phyloP scores from a whole-genome alignment of 2,329 filamentous ascomycete genomes.

The Claviceps maximensis region DNA sequence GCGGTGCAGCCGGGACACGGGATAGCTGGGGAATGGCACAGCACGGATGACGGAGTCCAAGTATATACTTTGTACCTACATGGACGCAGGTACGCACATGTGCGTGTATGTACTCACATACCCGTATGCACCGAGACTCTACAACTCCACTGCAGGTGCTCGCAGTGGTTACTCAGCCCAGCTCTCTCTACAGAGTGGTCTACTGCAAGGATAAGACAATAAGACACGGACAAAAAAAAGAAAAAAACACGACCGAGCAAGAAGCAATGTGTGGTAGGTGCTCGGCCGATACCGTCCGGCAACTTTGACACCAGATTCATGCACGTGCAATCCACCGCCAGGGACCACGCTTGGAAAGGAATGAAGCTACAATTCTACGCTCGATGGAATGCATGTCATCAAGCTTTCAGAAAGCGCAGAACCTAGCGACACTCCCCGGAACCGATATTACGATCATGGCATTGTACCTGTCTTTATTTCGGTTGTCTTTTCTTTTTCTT shows the following conservation, averaged over 20 bases:
- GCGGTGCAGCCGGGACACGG: neutral
- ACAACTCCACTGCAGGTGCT: too few species aligned
- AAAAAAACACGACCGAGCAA: constrained; percentile 8
- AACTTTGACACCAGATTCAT: neutral
- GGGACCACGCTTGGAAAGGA: neutral
- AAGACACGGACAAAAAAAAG: neutral
- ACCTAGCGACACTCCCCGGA: too few species aligned
- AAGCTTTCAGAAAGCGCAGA: too few species aligned
- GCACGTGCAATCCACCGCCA: neutral
- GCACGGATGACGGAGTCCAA: neutral
- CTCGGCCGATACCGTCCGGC: neutral
- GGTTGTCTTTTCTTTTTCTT: neutral
- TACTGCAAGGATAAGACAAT: neutral
- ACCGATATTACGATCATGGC: too few species aligned
- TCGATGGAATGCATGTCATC: too few species aligned
- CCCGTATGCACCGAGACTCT: too few species aligned
- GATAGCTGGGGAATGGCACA: neutral
- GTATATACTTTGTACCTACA: neutral
- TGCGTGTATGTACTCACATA: too few species aligned
- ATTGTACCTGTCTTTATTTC: too few species aligned
- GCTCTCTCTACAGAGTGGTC: too few species aligned
- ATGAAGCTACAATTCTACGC: too few species aligned
- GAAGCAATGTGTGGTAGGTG: neutral
- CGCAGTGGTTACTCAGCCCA: too few species aligned
- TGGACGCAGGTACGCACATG: too few species aligned